Conservation (phyloP, 306 rosid genomes). For the Cucumis melo region DNA sequence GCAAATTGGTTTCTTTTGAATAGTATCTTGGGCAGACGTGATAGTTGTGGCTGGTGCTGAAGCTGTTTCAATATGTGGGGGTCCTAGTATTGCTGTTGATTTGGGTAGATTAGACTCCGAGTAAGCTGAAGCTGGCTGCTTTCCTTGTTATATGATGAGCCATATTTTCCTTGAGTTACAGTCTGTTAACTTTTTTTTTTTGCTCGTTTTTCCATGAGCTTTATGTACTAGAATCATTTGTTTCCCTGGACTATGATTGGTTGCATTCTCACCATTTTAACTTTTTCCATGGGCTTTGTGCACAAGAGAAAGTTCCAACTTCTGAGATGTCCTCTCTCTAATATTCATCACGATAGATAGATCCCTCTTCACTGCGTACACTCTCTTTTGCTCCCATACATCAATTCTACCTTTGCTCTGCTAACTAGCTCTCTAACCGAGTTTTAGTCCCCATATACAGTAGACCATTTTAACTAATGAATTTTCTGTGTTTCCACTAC, state of each 20-base stretch:
- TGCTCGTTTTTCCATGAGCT: background rate
- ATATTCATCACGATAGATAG: background rate
- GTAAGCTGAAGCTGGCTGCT: slow-evolving; percentile 34
- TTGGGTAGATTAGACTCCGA: slow-evolving; percentile 67
- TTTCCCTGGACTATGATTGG: background rate
- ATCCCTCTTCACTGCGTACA: background rate
- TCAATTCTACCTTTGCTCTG: background rate
- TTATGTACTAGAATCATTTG: background rate
- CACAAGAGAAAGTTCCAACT: background rate
- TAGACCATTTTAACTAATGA: background rate
- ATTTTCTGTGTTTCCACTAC: background rate
- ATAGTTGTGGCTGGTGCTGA: slow-evolving; percentile 93
- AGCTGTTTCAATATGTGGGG: slow-evolving; percentile 86
- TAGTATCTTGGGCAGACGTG: slow-evolving; percentile 91
- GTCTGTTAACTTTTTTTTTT: background rate
- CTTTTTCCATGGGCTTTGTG: background rate
- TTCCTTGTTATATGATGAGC: slow-evolving; percentile 4
- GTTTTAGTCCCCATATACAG: background rate
- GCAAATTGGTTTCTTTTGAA: slow-evolving; percentile 13
- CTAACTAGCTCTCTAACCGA: background rate
- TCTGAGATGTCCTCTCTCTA: background rate
- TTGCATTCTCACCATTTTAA: background rate
- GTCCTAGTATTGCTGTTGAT: slow-evolving; percentile 60
- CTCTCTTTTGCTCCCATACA: background rate
- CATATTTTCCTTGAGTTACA: slow-evolving; percentile 10